A percentile compares a stretch with the other conserved stretches of the same genome.
These are phyloP conservation scores for Tulasnella sp. DNA, from an alignment of 768 basidiomycete genomes.

Conservation along the genomic window DNA sequence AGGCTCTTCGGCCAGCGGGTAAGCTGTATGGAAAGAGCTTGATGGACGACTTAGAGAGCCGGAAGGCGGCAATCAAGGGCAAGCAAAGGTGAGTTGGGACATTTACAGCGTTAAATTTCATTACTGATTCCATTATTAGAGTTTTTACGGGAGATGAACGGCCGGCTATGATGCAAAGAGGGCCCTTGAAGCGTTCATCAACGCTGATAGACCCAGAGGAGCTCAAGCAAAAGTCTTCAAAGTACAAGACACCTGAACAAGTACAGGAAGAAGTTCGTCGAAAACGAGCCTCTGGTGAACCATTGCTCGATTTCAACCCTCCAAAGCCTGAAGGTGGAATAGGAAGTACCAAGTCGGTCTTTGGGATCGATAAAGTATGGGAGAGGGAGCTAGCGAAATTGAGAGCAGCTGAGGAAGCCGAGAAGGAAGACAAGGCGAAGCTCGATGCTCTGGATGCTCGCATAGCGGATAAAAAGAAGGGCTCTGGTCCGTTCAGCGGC, in stretches of 20 bases:
- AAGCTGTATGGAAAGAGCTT: conserved; percentile 78
- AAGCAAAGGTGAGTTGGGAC: conserved; percentile 60
- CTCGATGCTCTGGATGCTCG: conserved; percentile 34
- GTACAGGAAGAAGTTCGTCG: conserved; percentile 12
- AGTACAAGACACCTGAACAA: conserved; percentile 22
- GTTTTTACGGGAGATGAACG: conserved; percentile 80
- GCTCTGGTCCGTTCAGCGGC: conserved; percentile 19
- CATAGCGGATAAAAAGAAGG: conserved; percentile 36
- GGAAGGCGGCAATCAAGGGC: conserved; percentile 69
- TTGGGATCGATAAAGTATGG: conserved; percentile 90
- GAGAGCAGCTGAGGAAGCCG: conserved; percentile 57
- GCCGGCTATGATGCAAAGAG: conserved; percentile 86
- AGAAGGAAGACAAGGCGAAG: conserved; percentile 33
- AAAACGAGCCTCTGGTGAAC: conserved; percentile 31
- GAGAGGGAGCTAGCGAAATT: conserved; percentile 76
- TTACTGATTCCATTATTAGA: conserved; percentile 30
- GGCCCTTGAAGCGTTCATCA: conserved; percentile 38
- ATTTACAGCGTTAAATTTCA: not conserved
- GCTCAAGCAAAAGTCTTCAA: conserved; percentile 37
- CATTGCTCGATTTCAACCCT: conserved; percentile 54
- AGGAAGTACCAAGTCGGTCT: conserved; percentile 58
- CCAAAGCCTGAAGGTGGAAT: conserved; percentile 28
- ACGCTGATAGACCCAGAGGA: conserved; percentile 64
- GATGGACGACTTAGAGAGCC: conserved; percentile 75
- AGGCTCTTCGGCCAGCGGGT: conserved; percentile 45